phyloP scores from a whole-genome alignment of 768 basidiomycete species.

The Lanmaoa rubissima region DNA sequence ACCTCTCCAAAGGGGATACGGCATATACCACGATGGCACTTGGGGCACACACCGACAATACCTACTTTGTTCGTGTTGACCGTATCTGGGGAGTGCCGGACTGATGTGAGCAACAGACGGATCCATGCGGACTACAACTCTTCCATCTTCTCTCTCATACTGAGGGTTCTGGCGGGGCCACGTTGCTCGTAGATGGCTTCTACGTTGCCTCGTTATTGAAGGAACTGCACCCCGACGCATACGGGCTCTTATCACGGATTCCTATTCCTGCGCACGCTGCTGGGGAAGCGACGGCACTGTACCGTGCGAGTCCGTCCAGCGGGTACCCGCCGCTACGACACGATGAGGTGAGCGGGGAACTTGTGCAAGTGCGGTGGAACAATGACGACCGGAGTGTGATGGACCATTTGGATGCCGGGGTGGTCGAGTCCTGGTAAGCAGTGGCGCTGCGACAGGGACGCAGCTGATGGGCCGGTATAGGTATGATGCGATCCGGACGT shows the following conservation, averaged over 20 bases:
- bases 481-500: conserved; percentile 79
- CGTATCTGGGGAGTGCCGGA: background rate
- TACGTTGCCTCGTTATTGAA: conserved; percentile 82
- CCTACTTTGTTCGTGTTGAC: conserved; percentile 42
- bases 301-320: conserved; percentile 52
- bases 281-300: conserved; percentile 62
- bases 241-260: conserved; percentile 63
- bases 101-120: conserved; percentile 53
- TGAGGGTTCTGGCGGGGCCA: conserved; percentile 79
- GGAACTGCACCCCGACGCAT: conserved; percentile 67
- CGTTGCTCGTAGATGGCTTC: conserved; percentile 95
- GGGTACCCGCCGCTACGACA: conserved; percentile 75
- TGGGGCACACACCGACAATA: conserved; percentile 78
- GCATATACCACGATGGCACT: conserved; percentile 91
- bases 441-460: background rate
- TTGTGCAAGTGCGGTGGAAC: conserved; percentile 88
- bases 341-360: conserved; percentile 54
- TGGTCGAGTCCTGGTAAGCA: conserved; percentile 72
- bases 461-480: conserved; percentile 31
- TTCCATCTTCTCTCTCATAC: conserved; percentile 91
- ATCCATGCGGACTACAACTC: conserved; percentile 92
- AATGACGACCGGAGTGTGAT: conserved; percentile 90
- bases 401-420: conserved; percentile 50
- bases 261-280: conserved; percentile 85
- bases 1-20: conserved; percentile 87